Base-by-base conservation (phyloP, 2,329 filamentous ascomycete species). In the Venturia aucupariae region DNA sequence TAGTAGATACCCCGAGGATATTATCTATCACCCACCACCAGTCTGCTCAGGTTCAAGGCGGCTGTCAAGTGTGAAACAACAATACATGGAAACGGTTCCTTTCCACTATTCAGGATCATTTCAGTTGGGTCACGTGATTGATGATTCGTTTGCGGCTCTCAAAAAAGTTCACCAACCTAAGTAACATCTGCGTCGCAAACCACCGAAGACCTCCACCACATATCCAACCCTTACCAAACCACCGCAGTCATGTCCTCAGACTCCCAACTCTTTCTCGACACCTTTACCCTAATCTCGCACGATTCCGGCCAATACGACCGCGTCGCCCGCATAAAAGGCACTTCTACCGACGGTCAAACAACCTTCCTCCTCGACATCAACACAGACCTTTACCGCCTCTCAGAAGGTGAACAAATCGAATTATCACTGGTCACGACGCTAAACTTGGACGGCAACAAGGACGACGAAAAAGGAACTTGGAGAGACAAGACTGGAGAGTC, bases 341-440 rank as follows among this genome's bases (percentile, higher is more conserved):
- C 84, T 62, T 93, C 89, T 30, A 81, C 84, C 69, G 91, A 96
- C 78, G 85, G 92, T 77, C 84, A 84, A 70, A 82, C 85, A 68
- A 90, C 89, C 38, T 87, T 97, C 80, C 87, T 86, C 6, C 89
- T 99, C 66, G 94, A 99, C 78, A 86, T 97, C 78, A 97, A 97
- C 81, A 89, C 86, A 65, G 93, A 99, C 78, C 85, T 99, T 8
- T 97, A 94, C 77, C 90, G 90, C 2, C 85, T 90, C 70, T 75
- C 80, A 46, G 79, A 86, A 10, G 89, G 89, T 73, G 92, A 96
- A 70, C 88, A 82, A 17, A 77, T 99, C 65, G 88, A 90, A 68
- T 81, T 97, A 68, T 86, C 93, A 13, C 81, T 99, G 64, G 91
- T 93, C 19, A 92, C 88, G 5, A 94, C 91, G 22, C 82, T 99